A percentile compares a stretch with the other conserved stretches of the same genome.
These are phyloP conservation scores for Colletotrichum somersetense DNA, from an alignment of 2,329 filamentous ascomycete genomes.

Conservation along the genomic window DNA sequence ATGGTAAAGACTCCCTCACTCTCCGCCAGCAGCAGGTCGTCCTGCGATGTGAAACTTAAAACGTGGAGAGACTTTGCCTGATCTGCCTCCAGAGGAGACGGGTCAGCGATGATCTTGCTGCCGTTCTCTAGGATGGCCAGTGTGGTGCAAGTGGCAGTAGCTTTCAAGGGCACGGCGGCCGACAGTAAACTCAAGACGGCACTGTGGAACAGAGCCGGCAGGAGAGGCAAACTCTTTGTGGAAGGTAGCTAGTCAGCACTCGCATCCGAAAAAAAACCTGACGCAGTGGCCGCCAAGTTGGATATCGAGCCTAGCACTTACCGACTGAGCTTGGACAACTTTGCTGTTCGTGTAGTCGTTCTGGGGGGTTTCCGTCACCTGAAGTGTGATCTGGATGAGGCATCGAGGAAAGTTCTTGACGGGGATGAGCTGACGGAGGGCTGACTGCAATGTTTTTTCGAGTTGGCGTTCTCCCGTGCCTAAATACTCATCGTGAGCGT, in stretches of 20 bases:
- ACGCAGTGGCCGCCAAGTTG: neutral
- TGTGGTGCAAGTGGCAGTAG: conserved; percentile 75
- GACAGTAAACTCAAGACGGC: conserved; percentile 83
- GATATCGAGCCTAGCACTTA: conserved; percentile 53
- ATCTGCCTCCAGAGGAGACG: conserved; percentile 72
- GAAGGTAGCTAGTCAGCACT: conserved; percentile 37
- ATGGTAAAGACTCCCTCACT: conserved; percentile 85
- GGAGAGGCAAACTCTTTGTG: conserved; percentile 78
- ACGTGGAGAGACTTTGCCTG: conserved; percentile 80
- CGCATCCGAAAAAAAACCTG: conserved; percentile 22
- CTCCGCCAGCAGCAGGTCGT: conserved; percentile 81
- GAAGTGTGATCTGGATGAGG: conserved; percentile 85
- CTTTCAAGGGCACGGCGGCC: conserved; percentile 83
- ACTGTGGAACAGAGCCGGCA: conserved; percentile 87
- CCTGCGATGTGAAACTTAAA: conserved; percentile 82
- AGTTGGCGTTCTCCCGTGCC: conserved; percentile 84
- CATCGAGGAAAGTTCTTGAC: conserved; percentile 81
- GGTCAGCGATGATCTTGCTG: conserved; percentile 66
- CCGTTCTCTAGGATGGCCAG: conserved; percentile 67
- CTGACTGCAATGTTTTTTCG: conserved; percentile 79
- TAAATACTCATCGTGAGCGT: conserved; percentile 52
- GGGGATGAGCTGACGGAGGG: conserved; percentile 80
- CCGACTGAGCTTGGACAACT: conserved; percentile 70
- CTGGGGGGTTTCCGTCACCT: conserved; percentile 77
- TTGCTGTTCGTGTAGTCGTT: conserved; percentile 74